Evolutionary conservation across 306 rosid species (phyloP), one percentile per base, ranked within the genome.

Genomic region (Prinsepia uniflora): DNA sequence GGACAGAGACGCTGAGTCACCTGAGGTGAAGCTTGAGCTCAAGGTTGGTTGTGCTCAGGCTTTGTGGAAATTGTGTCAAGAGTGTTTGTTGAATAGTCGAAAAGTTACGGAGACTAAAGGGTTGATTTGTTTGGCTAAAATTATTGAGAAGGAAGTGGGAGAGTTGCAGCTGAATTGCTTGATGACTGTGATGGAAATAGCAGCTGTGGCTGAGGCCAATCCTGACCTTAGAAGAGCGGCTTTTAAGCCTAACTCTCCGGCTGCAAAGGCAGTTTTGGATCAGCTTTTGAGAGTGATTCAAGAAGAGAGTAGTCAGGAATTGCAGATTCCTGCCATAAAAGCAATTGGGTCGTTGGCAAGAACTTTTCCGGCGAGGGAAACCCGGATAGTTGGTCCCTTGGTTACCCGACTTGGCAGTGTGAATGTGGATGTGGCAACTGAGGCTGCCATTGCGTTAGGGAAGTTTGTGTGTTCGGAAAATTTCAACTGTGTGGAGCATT

Each of bases 51-150:
- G 97, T 75, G 88, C 97, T 2, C 82, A 81, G 83, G 98, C 98
- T 18, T 68, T 93, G 44, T 93, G 97, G 96, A 93, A 86, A 71
- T 84, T 93, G 65, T 87, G 92, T 18, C 80, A 50, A 70, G 88
- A 65, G 22, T 84, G 92, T 65, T 67, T 86, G 59, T 19, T 30
- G 10, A 83, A 86, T 58, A 83, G 96, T 79, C 65, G 58, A 71
- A 93, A 88, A 73, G 84, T 93, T 49, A 83, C 96, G 0, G 97
- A 88, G 87, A 87, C 96, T 0, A 93, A 87, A 83, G 98, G 98
- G 49, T 85, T 93, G 87, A 77, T 90, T 73, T 93, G 92, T 82
- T 68, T 93, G 70, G 97, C 98, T 0, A 90, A 87, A 85, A 84
- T 93, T 53, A 75, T 93, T 40, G 92, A 89, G 83, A 76, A 65